Base-by-base conservation (phyloP, 768 basidiomycete genomes). In the Hebeloma cylindrosporum region DNA sequence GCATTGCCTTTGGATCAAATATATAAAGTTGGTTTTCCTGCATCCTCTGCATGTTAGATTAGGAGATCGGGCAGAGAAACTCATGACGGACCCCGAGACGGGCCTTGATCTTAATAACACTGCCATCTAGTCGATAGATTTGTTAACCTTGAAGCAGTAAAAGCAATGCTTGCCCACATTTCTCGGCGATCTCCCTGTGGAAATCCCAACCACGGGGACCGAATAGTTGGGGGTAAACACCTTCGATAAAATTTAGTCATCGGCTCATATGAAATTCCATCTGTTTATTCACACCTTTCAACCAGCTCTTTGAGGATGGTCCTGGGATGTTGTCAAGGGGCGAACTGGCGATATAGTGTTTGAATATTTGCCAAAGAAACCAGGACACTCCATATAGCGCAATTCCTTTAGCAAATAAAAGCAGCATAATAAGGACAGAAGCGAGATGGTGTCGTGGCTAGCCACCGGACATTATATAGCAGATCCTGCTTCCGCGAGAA, bases 1-100 rank as follows among this genome's bases (percentile, higher is more conserved):
- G 63, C 42, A 78, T 51, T 5, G 75, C 76, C 33, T 63, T 64
- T 0, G 74, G 71, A 49, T 78, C 76, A 35, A 57, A 72, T 9
- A 75, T 62, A 45, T 71, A 69, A 8, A 78, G 63, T 40, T 64
- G 57, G 30, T 61, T 54, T 43, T 60, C 58, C 66, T 66, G 49
- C 44, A 27, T 6, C 13, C 8, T n/a, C 13, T 30, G 18, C 8
- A 34, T 11, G 22, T 18, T 1, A 34, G 18, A 3, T 31, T 21
- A 16, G 8, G 21, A 13, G 38, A 23, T 11, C 14, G 26, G 18
- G 22, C 3, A 34, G 33, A 4, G 27, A 35, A 7, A 23, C 9
- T 9, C 6, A 26, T 22, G 7, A 48, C 63, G 3, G 18, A 74
- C 73, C 3, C 71, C 67, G 13, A 73, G 54, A 3, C 64, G 34